Conservation (phyloP, 75 land plant species). For the Pseudotsuga menziesii region DNA sequence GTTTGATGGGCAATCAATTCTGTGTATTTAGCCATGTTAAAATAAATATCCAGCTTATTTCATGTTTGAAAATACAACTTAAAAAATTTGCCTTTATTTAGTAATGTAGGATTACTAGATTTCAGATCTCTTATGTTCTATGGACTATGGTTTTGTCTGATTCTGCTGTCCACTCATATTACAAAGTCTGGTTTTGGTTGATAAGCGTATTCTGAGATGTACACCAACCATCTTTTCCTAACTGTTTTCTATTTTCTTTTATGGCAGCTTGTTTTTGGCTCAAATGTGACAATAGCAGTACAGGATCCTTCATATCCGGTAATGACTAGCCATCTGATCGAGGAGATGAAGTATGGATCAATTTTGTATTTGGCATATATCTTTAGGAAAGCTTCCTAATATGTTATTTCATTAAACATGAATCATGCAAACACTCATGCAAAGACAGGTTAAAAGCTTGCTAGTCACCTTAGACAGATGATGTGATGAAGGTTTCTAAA, state of each 20-base stretch:
- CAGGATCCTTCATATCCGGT: conserved; percentile 96
- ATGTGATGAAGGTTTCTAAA: neutral
- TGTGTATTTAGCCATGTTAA: neutral
- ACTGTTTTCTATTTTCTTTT: neutral
- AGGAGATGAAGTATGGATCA: neutral
- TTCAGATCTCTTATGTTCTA: neutral
- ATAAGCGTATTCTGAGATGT: neutral
- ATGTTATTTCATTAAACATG: neutral
- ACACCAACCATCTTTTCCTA: neutral
- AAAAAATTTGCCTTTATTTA: neutral
- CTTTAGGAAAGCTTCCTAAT: neutral
- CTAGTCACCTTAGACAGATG: neutral
- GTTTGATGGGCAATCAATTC: neutral
- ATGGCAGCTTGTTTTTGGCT: conserved; percentile 77
- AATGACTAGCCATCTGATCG: conserved; percentile 8
- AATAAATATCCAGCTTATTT: neutral
- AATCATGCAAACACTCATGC: neutral
- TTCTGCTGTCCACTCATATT: neutral
- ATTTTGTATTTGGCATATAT: neutral
- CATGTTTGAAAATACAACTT: neutral
- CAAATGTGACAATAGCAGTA: conserved; percentile 67
- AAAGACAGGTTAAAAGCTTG: neutral
- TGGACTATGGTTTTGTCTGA: neutral
- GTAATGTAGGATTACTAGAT: too few species aligned
- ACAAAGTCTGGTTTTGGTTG: neutral